These are phyloP conservation scores for Hymenochaete sp. DNA, from an alignment of 1,284 basidiomycete species.

Conservation along the genomic window DNA sequence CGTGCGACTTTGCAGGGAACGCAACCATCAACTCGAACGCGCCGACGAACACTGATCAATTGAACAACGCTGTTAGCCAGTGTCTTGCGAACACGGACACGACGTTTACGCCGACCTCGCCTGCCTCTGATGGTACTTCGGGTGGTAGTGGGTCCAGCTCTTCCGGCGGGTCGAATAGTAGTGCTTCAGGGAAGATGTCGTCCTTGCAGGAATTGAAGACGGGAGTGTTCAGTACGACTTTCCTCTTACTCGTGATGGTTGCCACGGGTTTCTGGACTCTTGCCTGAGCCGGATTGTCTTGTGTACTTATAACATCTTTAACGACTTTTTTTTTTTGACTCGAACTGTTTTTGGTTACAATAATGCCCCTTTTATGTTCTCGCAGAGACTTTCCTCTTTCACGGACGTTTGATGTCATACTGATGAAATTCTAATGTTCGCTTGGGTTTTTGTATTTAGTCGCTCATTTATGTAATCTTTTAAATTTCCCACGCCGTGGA, in stretches of 20 bases:
- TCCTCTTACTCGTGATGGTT: conserved; percentile 32
- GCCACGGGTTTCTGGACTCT: conserved; percentile 41
- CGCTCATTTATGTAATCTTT: no score
- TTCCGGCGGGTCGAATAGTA: conserved; percentile 17
- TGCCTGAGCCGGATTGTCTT: no score
- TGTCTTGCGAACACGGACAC: conserved; percentile 65
- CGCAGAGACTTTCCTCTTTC: background rate
- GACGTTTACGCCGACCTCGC: conserved; percentile 57
- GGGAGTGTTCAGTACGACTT: conserved; percentile 32
- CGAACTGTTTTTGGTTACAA: background rate
- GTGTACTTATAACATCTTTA: conserved; percentile 16
- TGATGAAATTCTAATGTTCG: conserved; percentile 30
- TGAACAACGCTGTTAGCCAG: conserved; percentile 53
- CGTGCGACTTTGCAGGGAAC: conserved; percentile 78
- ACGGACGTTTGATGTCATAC: background rate
- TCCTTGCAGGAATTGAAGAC: conserved; percentile 29
- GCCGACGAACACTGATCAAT: conserved; percentile 44
- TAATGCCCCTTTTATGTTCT: background rate
- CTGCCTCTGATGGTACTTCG: conserved; percentile 25
- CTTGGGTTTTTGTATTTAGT: no score
- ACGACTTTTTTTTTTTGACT: background rate
- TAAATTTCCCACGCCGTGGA: no score
- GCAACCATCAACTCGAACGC: conserved; percentile 63
- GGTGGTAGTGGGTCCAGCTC: conserved; percentile 22
- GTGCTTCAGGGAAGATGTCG: conserved; percentile 9